phyloP scores from a whole-genome alignment of 1,284 basidiomycete genomes.

The Leccinum ponderosum region DNA sequence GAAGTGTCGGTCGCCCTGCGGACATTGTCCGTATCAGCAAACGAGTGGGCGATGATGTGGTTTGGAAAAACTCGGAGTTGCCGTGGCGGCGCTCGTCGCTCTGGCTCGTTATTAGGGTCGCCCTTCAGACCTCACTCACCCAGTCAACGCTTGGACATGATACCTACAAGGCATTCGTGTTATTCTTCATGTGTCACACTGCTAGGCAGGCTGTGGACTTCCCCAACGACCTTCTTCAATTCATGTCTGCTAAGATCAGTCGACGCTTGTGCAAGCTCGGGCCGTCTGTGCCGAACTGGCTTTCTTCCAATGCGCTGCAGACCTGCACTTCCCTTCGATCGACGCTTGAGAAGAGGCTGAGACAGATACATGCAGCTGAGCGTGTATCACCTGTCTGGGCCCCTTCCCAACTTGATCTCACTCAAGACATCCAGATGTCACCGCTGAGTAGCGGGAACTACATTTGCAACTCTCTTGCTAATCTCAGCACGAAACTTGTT shows the following conservation, averaged over 20 bases:
- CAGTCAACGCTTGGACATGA: neutral
- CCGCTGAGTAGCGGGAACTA: neutral
- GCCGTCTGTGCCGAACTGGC: conserved; percentile 16
- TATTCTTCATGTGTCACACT: conserved; percentile 30
- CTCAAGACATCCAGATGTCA: neutral
- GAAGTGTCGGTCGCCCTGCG: neutral
- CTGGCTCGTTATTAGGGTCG: neutral
- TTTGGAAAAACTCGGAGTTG: neutral
- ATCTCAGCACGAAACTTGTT: neutral
- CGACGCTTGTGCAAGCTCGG: conserved; percentile 41
- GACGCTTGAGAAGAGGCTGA: conserved; percentile 19
- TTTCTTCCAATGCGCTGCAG: conserved; percentile 10
- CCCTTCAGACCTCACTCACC: neutral
- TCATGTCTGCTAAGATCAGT: conserved; percentile 35
- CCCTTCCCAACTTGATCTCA: neutral
- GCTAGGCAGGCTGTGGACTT: conserved; percentile 24
- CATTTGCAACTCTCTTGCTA: neutral
- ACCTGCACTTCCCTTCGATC: conserved; percentile 16
- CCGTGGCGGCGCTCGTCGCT: neutral
- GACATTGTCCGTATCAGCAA: neutral
- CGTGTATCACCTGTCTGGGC: conserved; percentile 25
- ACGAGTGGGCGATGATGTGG: neutral
- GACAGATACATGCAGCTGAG: conserved; percentile 12
- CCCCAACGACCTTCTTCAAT: conserved; percentile 35
- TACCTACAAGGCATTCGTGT: neutral